Conservation (phyloP, 768 basidiomycete genomes). For the Clitopilus passeckerianus region DNA sequence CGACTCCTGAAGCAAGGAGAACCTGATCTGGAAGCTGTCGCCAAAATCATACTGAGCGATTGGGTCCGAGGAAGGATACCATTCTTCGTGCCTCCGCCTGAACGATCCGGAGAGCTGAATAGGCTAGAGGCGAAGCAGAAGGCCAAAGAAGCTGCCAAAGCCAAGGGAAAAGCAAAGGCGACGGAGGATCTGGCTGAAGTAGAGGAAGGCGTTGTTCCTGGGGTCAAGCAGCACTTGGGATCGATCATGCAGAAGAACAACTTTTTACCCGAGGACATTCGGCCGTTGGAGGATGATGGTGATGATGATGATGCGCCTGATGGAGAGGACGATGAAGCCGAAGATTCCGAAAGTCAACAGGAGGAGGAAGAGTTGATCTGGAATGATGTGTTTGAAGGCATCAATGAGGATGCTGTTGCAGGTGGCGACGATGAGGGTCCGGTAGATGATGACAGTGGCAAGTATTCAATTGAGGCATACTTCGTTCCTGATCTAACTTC, state of each 20-base stretch:
- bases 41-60: constrained; percentile 92
- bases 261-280: constrained; percentile 83
- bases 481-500: constrained; percentile 7
- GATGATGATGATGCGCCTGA: constrained; percentile 29
- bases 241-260: constrained; percentile 87
- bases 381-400: constrained; percentile 82
- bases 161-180: constrained; percentile 54
- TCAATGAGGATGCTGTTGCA: constrained; percentile 23
- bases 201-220: constrained; percentile 35
- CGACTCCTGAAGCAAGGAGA: constrained; percentile 92
- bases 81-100: constrained; percentile 92
- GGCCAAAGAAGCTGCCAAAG: constrained; percentile 35
- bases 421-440: constrained; percentile 19
- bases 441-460: constrained; percentile 14
- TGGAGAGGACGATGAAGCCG: constrained; percentile 29
- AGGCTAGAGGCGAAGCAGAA: constrained; percentile 53
- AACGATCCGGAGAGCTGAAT: constrained; percentile 68
- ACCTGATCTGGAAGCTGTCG: constrained; percentile 86
- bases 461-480: constrained; percentile 19
- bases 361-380: constrained; percentile 64
- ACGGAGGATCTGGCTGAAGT: constrained; percentile 23
- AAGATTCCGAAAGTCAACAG: constrained; percentile 20
- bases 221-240: constrained; percentile 83
- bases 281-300: constrained; percentile 51
- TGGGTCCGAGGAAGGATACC: constrained; percentile 98